phyloP scores from a whole-genome alignment of 108 stramenopile species.

The Nannochloropsis salina region DNA sequence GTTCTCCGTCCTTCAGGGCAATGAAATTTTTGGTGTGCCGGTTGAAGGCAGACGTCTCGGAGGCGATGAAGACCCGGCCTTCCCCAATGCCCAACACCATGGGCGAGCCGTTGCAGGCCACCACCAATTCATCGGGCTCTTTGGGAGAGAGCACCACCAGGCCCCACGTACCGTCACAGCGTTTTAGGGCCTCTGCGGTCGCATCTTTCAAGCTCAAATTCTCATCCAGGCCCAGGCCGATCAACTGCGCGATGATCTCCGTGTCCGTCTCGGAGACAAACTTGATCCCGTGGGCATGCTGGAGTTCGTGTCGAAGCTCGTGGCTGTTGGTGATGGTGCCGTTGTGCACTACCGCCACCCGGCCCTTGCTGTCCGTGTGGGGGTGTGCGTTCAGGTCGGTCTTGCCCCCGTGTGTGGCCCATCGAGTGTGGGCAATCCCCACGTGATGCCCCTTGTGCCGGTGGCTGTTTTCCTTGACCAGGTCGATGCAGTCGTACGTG shows the following conservation, averaged over 20 bases:
- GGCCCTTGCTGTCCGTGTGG: conserved; percentile 81
- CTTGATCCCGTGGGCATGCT: conserved; percentile 63
- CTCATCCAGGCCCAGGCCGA: conserved; percentile 67
- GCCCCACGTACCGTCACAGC: conserved; percentile 92
- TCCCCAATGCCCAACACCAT: conserved; percentile 86
- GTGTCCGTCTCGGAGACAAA: conserved; percentile 95
- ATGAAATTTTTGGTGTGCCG: conserved; percentile 96
- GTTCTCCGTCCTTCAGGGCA: conserved; percentile 97
- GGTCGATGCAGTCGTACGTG: conserved; percentile 82
- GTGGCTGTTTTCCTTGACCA: conserved; percentile 64
- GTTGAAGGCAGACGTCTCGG: conserved; percentile 95
- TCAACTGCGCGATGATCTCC: conserved; percentile 94
- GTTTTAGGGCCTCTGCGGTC: conserved; percentile 69
- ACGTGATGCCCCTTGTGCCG: conserved; percentile 65
- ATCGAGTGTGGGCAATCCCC: conserved; percentile 98
- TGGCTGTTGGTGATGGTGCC: conserved; percentile 95
- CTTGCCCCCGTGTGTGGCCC: conserved; percentile 98
- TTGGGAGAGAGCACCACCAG: conserved; percentile 65
- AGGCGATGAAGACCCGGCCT: conserved; percentile 87
- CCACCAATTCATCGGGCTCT: conserved; percentile 81
- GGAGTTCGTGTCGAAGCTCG: conserved; percentile 73
- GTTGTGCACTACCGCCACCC: conserved; percentile 97
- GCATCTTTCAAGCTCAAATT: conserved; percentile 59
- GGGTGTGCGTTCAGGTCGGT: conserved; percentile 98
- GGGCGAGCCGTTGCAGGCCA: conserved; percentile 94